A percentile compares a stretch with the other conserved stretches of the same genome.
Evolutionary conservation across 495 filamentous ascomycete genomes (phyloP).

Genomic region (Poronia punctata): DNA sequence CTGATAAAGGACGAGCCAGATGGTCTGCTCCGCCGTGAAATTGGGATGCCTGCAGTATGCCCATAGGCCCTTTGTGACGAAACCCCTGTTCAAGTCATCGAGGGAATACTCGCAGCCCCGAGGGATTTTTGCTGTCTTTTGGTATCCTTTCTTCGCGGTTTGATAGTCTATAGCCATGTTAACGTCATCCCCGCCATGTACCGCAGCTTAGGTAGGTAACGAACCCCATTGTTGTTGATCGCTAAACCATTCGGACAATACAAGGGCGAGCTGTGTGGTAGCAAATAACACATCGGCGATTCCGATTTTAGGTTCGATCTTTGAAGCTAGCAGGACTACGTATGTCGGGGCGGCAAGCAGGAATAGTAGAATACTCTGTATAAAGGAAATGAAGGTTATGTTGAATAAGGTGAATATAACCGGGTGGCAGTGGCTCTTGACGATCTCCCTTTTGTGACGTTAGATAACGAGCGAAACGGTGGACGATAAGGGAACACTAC

Average conservation of each 20-base stretch:
- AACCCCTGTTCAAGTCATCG: constrained; percentile 85
- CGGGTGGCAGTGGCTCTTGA: constrained; percentile 34
- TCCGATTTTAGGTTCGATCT: constrained; percentile 36
- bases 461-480: constrained; percentile 1
- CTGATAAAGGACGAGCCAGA: constrained; percentile 82
- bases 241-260: constrained; percentile 71
- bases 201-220: constrained; percentile 15
- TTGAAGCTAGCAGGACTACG: constrained; percentile 54
- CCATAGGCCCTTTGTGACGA: constrained; percentile 80
- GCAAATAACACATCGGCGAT: constrained; percentile 63
- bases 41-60: constrained; percentile 86
- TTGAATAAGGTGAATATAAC: constrained; percentile 76
- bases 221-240: constrained; percentile 91
- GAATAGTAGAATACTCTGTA: constrained; percentile 76
- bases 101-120: constrained; percentile 42
- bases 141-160: constrained; percentile 68
- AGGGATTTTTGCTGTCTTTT: constrained; percentile 61
- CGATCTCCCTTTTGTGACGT: constrained; percentile 31
- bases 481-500: constrained; percentile 1
- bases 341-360: constrained; percentile 77
- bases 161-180: constrained; percentile 58
- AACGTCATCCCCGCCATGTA: background rate
- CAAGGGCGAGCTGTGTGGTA: constrained; percentile 56
- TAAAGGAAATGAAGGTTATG: constrained; percentile 74
- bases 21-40: constrained; percentile 83